phyloP scores from a whole-genome alignment of 2,329 filamentous ascomycete genomes.

The Rachicladosporium sp. region DNA sequence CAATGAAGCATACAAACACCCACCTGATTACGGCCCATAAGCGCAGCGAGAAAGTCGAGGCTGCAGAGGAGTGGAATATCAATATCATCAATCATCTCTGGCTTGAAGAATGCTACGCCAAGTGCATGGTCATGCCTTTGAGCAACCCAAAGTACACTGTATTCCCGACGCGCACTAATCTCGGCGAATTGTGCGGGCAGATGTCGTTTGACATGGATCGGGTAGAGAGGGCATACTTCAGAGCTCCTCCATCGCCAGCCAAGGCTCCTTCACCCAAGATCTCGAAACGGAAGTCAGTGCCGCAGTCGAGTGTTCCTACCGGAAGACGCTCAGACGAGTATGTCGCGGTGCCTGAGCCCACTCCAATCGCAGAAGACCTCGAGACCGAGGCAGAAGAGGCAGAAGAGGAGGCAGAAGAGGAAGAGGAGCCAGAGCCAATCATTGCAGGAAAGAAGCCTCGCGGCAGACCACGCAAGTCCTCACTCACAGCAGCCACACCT shows the following conservation, averaged over 20 bases:
- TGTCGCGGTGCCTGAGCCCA: conserved; percentile 7
- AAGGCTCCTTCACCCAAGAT: conserved; percentile 10
- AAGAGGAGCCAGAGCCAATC: conserved; percentile 8
- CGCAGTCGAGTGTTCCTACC: conserved; percentile 7
- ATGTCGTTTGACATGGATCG: conserved; percentile 65
- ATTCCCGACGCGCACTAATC: conserved; percentile 79
- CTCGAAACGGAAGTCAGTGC: conserved; percentile 13
- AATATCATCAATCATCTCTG: conserved; percentile 88
- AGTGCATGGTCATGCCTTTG: conserved; percentile 62
- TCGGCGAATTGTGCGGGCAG: conserved; percentile 85
- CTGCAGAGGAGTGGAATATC: conserved; percentile 85
- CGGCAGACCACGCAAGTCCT: conserved; percentile 16
- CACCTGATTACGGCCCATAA: conserved; percentile 87
- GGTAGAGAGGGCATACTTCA: conserved; percentile 57
- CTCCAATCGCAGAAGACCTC: conserved; percentile 4
- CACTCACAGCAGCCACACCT: conserved; percentile 15
- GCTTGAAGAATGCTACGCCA: conserved; percentile 94
- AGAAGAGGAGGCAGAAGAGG: conserved; percentile 13
- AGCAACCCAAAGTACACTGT: conserved; percentile 67
- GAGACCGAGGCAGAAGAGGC: conserved; percentile 8
- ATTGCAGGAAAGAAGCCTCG: conserved; percentile 16
- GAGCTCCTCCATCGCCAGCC: conserved; percentile 14
- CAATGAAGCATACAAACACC: conserved; percentile 88
- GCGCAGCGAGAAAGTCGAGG: conserved; percentile 83
- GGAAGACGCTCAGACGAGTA: not conserved